phyloP scores from a whole-genome alignment of 495 filamentous ascomycete genomes.

The Podospora pseudopauciseta region DNA sequence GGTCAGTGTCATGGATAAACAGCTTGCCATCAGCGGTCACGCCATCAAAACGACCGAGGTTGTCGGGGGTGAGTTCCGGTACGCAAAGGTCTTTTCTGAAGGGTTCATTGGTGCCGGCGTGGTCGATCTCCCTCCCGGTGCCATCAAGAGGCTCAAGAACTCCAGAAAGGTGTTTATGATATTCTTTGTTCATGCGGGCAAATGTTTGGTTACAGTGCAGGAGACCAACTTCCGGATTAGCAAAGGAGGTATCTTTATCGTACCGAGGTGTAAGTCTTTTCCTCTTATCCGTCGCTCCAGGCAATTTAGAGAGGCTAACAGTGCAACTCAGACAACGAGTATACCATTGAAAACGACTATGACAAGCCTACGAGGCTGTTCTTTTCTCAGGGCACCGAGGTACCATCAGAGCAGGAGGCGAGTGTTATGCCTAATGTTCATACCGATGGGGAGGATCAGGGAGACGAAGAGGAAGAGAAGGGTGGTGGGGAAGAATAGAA shows the following conservation, averaged over 20 bases:
- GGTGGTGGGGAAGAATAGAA: slow-evolving; percentile 9
- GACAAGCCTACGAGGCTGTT: slow-evolving; percentile 67
- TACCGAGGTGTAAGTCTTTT: slow-evolving; percentile 77
- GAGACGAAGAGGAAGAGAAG: slow-evolving; percentile 15
- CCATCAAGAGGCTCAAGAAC: slow-evolving; percentile 83
- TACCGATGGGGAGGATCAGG: slow-evolving; percentile 11
- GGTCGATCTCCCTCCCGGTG: slow-evolving; percentile 78
- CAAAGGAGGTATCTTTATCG: slow-evolving; percentile 85
- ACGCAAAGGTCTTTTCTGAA: slow-evolving; percentile 78
- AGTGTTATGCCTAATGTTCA: not conserved
- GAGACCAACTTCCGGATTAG: slow-evolving; percentile 79
- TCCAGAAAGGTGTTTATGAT: slow-evolving; percentile 90
- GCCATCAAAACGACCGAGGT: slow-evolving; percentile 73
- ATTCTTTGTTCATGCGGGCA: slow-evolving; percentile 81
- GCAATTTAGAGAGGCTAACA: not conserved
- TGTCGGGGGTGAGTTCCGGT: slow-evolving; percentile 74
- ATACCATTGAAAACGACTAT: slow-evolving; percentile 73
- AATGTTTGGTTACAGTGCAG: slow-evolving; percentile 71
- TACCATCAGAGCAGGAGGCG: slow-evolving; percentile 19
- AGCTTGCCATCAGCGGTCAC: slow-evolving; percentile 69
- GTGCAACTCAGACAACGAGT: slow-evolving; percentile 64
- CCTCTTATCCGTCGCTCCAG: slow-evolving; percentile 12
- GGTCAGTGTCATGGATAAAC: slow-evolving; percentile 52
- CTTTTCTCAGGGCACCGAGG: slow-evolving; percentile 77
- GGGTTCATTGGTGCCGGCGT: slow-evolving; percentile 85